Conservation (phyloP, 73 alveolate species). For the Chromera velia region DNA sequence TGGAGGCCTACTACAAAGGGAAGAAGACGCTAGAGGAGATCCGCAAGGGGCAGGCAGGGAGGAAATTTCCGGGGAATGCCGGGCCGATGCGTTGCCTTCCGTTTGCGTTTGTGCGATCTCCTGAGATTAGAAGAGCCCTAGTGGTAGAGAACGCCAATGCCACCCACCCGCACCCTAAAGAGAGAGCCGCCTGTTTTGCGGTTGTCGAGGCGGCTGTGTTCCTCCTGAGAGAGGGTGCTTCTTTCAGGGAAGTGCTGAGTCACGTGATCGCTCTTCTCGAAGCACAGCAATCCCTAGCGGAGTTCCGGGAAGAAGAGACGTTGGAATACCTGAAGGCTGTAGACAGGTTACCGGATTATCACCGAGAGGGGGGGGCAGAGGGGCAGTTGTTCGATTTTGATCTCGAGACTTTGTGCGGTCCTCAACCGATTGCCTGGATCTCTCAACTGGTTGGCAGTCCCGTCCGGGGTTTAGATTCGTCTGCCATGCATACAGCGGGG, state of each 20-base stretch:
- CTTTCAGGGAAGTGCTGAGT: background rate
- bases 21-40: background rate
- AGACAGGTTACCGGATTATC: conserved; percentile 14
- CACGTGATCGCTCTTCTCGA: background rate
- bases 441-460: too few species aligned
- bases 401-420: too few species aligned
- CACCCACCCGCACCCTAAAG: conserved; percentile 35
- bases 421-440: too few species aligned
- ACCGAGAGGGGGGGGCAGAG: too few species aligned
- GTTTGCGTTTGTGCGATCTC: conserved; percentile 18
- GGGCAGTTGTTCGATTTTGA: too few species aligned
- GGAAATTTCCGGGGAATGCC: conserved; percentile 28
- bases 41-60: conserved; percentile 6
- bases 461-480: conserved; percentile 11
- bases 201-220: conserved; percentile 11
- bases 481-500: conserved; percentile 38
- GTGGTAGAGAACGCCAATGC: conserved; percentile 11
- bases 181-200: conserved; percentile 18
- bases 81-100: conserved; percentile 41
- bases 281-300: background rate
- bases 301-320: background rate
- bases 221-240: conserved; percentile 14
- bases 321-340: conserved; percentile 9
- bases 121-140: background rate
- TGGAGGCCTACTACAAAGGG: conserved; percentile 19